These are phyloP conservation scores for Aaosphaeria pasadenensis DNA, from an alignment of 2,329 filamentous ascomycete species.

Conservation along the genomic window DNA sequence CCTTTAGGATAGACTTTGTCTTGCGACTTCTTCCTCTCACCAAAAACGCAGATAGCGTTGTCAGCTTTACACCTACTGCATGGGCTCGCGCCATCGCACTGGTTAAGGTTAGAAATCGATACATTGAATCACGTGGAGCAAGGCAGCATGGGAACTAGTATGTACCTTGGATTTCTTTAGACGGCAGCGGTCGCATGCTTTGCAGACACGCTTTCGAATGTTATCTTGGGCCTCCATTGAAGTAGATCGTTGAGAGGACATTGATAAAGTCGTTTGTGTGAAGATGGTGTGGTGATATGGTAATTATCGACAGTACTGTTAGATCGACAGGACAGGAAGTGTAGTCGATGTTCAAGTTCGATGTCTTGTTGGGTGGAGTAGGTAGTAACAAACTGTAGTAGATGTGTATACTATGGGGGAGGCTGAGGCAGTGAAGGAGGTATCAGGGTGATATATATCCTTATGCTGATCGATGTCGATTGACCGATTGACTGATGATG, in stretches of 20 bases:
- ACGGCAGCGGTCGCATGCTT: slow-evolving; percentile 64
- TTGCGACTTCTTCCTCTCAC: slow-evolving; percentile 63
- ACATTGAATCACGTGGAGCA: neutral
- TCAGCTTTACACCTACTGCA: slow-evolving; percentile 62
- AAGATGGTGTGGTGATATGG: neutral
- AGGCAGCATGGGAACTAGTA: slow-evolving; percentile 1
- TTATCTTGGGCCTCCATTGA: slow-evolving; percentile 45
- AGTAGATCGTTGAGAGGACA: slow-evolving; percentile 35
- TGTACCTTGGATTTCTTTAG: slow-evolving; percentile 64
- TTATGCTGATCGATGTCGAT: neutral
- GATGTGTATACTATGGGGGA: neutral
- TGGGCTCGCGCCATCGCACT: slow-evolving; percentile 61
- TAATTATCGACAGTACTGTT: neutral
- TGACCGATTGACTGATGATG: neutral
- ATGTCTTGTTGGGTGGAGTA: neutral
- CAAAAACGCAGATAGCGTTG: slow-evolving; percentile 64
- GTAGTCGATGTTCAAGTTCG: neutral
- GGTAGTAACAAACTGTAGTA: slow-evolving; percentile 2
- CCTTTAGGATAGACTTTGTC: slow-evolving; percentile 69
- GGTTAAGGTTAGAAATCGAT: slow-evolving; percentile 7
- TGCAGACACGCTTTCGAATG: slow-evolving; percentile 61
- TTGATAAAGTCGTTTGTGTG: slow-evolving; percentile 6
- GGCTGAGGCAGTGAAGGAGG: slow-evolving; percentile 1
- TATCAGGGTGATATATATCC: neutral
- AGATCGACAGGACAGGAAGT: neutral